Conservation (phyloP, 106 monocot genomes). For the Dioscorea dumetorum region DNA sequence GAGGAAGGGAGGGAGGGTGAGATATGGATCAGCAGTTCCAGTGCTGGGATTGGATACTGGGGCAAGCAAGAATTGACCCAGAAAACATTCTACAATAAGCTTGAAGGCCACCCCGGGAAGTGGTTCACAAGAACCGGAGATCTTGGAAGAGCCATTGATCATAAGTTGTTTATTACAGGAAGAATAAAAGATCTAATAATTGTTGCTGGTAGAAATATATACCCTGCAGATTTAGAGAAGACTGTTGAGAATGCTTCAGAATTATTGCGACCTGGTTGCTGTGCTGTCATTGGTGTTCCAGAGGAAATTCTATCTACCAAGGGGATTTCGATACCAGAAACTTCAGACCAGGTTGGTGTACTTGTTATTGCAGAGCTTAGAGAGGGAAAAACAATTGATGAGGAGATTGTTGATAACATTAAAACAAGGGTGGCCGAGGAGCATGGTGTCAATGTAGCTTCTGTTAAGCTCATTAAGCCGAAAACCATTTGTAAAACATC, state of each 20-base stretch:
- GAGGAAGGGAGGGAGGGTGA: conserved; percentile 44
- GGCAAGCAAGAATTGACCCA: conserved; percentile 35
- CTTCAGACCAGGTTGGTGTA: conserved; percentile 44
- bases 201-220: conserved; percentile 48
- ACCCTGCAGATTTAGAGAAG: conserved; percentile 48
- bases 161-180: conserved; percentile 47
- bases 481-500: conserved; percentile 47
- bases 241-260: conserved; percentile 41
- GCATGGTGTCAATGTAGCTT: conserved; percentile 40
- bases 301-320: conserved; percentile 33
- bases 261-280: conserved; percentile 37
- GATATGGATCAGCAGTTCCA: conserved; percentile 52
- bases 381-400: conserved; percentile 21
- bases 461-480: conserved; percentile 42
- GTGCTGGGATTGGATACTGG: conserved; percentile 55
- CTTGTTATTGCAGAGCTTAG: conserved; percentile 53
- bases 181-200: conserved; percentile 59
- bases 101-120: conserved; percentile 17
- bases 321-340: conserved; percentile 27
- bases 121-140: conserved; percentile 47
- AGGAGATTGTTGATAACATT: conserved; percentile 25
- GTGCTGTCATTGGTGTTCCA: conserved; percentile 51
- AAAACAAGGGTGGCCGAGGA: conserved; percentile 41
- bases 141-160: conserved; percentile 42
- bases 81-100: conserved; percentile 33